Evolutionary conservation across 306 rosid species (phyloP), one percentile per base, ranked within the genome.

Genomic region (Luffa aegyptiaca): DNA sequence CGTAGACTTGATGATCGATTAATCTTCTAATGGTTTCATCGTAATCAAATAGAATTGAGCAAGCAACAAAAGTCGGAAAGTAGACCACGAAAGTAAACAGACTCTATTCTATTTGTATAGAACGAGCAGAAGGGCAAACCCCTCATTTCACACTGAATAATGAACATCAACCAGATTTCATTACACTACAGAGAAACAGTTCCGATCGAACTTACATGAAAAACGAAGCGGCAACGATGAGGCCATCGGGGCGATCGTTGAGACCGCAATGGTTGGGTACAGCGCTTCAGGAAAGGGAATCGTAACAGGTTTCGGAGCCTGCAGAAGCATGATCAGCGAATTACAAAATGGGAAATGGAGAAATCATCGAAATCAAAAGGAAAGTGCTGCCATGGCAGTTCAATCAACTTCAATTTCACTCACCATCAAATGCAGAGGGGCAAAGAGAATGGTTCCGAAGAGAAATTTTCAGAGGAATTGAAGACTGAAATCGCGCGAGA

Each of bases 241-340:
- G 99, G 37, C 99, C 94, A 81, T 91, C 73, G 59, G 90, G 44
- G 90, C 85, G 79, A 95, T 89, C 69, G 87, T 87, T 52, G 92
- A 48, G 39, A 88, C 85, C 85, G 94, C 88, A 20, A 94, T 89
- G 21, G 92, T 87, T 3, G 94, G 97, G 86, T 87, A 93, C 87
- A 85, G 83, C 17, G 93, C 84, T 76, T 86, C 93, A 5, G 97
- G 90, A 16, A 93, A 87, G 4, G 96, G 97, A 87, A 92, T 91
- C 72, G 90, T 14, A 79, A 95, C 89, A 55, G 97, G 84, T 88
- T 87, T 95, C 79, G 96, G 86, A 82, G 97, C 93, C 99, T 91
- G 76, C 57, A 8, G 81, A 57, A 79, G 11, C 70, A 58, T 72
- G 58, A 26, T 46, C 39, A 3, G 26, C 21, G 20, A 77, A 77